Conservation (phyloP, 2,329 filamentous ascomycete species). For the Aspergillus sclerotialis region DNA sequence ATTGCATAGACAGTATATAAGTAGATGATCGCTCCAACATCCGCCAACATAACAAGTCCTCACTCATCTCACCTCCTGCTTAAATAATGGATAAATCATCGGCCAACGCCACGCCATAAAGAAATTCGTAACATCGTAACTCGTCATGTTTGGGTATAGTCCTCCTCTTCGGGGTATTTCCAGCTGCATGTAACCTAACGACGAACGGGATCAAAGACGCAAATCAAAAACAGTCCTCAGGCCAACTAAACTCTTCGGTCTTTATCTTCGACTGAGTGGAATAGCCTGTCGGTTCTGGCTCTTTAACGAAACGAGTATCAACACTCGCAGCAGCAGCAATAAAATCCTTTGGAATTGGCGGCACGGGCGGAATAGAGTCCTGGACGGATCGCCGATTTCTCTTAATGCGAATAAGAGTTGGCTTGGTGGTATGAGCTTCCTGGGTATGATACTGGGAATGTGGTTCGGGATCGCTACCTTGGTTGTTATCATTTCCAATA, state of each 20-base stretch:
- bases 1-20: too few relatives aligned
- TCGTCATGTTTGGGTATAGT: too few relatives aligned
- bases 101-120: too few relatives aligned
- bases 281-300: constrained; percentile 10
- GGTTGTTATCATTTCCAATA: constrained; percentile 12
- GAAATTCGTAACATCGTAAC: too few relatives aligned
- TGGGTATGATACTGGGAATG: constrained; percentile 9
- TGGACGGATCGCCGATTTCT: constrained; percentile 11
- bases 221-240: constrained; percentile 36
- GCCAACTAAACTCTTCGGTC: constrained; percentile 31
- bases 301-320: constrained; percentile 13
- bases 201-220: background rate
- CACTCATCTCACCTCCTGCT: too few relatives aligned
- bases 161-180: too few relatives aligned
- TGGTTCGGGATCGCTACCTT: background rate
- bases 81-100: too few relatives aligned
- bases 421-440: constrained; percentile 8
- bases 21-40: too few relatives aligned
- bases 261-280: constrained; percentile 6
- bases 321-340: constrained; percentile 21
- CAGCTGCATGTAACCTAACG: too few relatives aligned
- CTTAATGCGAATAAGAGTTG: constrained; percentile 10
- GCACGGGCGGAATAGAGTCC: constrained; percentile 34
- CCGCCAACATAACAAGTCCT: too few relatives aligned
- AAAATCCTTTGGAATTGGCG: constrained; percentile 31